phyloP scores from a whole-genome alignment of 108 stramenopile species.

The Epithemia pelagica region DNA sequence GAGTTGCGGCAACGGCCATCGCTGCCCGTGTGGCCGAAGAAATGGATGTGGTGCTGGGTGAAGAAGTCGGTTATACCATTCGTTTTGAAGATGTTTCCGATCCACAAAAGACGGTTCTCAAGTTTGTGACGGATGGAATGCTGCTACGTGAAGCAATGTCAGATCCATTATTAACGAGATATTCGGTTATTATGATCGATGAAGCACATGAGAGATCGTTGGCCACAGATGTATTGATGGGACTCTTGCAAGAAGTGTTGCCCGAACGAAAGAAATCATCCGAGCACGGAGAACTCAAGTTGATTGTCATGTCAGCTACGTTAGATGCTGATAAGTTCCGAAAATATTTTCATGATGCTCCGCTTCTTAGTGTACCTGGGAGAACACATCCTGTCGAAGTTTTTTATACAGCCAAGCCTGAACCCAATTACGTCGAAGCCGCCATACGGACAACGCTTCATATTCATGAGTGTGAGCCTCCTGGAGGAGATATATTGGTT shows the following conservation, averaged over 20 bases:
- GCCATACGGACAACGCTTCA: conserved; percentile 94
- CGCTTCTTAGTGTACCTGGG: conserved; percentile 93
- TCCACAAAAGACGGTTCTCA: conserved; percentile 69
- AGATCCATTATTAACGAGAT: conserved; percentile 86
- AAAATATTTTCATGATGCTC: conserved; percentile 82
- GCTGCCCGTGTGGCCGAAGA: conserved; percentile 97
- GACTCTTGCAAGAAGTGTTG: conserved; percentile 93
- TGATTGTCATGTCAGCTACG: conserved; percentile 98
- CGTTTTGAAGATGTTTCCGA: conserved; percentile 94
- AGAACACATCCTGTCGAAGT: conserved; percentile 96
- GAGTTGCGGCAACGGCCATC: conserved; percentile 97
- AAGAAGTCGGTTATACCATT: conserved; percentile 97
- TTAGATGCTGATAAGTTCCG: conserved; percentile 95
- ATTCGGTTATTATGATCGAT: conserved; percentile 94
- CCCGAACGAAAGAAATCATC: conserved; percentile 68
- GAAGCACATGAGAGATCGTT: conserved; percentile 99
- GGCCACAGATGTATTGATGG: conserved; percentile 99
- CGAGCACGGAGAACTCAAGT: conserved; percentile 81
- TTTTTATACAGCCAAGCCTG: conserved; percentile 96
- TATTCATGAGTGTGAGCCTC: conserved; percentile 95
- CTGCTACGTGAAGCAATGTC: conserved; percentile 94
- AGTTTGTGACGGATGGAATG: conserved; percentile 96
- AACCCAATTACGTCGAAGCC: conserved; percentile 98
- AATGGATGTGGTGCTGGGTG: conserved; percentile 96
- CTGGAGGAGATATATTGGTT: conserved; percentile 97